Evolutionary conservation across 2,329 filamentous ascomycete genomes (phyloP), one percentile per base, ranked within the genome.

Genomic region (Aspergillus luchuensis): DNA sequence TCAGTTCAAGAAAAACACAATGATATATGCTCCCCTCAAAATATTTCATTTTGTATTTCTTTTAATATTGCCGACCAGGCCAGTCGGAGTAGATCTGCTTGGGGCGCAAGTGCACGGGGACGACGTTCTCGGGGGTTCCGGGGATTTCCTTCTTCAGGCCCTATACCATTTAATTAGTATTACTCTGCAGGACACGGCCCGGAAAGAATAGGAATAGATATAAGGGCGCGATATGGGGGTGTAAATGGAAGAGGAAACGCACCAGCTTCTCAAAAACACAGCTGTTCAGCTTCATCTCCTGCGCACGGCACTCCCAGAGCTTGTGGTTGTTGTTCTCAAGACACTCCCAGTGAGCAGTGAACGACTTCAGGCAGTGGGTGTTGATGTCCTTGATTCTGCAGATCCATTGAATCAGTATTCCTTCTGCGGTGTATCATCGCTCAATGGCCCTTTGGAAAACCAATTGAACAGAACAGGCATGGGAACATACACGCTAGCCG

Each of bases 261-360:
- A 99, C 95, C 82, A 99, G 80, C 77, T 97, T 98, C 68, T 97
- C 89, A 75, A 91, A 98, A 52, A 97, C 93, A 79, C 95, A 99
- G 81, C 89, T 90, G 84, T 97, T 99, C 72, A 99, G 82, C 75
- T 89, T 89, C 86, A 91, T 89, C 84, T 99, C 95, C 66, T 86
- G 83, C 72, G 88, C 88, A 71, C 95, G 87, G 83, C 95, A 99
- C 74, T 98, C 92, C 90, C 92, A 99, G 62, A 98, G 82, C 80
- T 97, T 91, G 75, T 99, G 95, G 84, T 99, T 99, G 83, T 96
- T 93, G 82, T 96, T 89, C 74, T 99, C 95, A 60, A 99, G 85
- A 75, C 95, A 99, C 72, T 91, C 85, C 92, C 93, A 99, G 82
- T 99, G 95, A 73, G 87, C 86, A 71, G 91, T 89, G 85, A 99